These are phyloP conservation scores for Lablab purpureus DNA, from an alignment of 306 rosid genomes.

Conservation along the genomic window DNA sequence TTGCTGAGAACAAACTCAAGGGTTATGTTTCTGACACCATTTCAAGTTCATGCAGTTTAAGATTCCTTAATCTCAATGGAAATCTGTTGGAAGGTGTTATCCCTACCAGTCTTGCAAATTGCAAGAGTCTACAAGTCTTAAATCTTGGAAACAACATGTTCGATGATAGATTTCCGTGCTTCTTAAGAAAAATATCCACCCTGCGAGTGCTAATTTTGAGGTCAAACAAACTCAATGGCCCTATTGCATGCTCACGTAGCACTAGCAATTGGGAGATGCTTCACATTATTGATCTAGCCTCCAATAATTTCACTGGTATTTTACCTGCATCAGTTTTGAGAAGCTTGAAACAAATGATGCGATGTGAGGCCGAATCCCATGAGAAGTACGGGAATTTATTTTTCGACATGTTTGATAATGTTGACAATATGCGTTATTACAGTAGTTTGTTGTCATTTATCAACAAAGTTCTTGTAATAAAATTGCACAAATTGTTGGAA, in stretches of 20 bases:
- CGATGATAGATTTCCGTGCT: constrained; percentile 40
- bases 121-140: constrained; percentile 37
- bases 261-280: constrained; percentile 35
- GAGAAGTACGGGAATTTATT: constrained; percentile 1
- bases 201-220: constrained; percentile 37
- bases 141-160: constrained; percentile 41
- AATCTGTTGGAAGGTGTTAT: constrained; percentile 35
- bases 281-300: constrained; percentile 46
- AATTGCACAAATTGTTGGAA: neutral
- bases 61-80: constrained; percentile 43
- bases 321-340: constrained; percentile 25
- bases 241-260: constrained; percentile 36
- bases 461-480: neutral
- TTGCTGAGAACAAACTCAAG: constrained; percentile 38
- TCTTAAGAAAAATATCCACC: constrained; percentile 36
- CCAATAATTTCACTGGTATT: constrained; percentile 50
- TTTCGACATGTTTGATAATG: neutral
- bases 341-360: constrained; percentile 47
- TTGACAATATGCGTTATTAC: neutral
- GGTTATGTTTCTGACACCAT: constrained; percentile 32
- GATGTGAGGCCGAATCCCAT: neutral
- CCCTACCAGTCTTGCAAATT: constrained; percentile 46
- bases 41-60: constrained; percentile 16
- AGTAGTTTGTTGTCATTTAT: neutral
- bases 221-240: neutral